Evolutionary conservation across 192 early-diverging fungal species (phyloP).

Genomic region (Coemansia aciculifera): DNA sequence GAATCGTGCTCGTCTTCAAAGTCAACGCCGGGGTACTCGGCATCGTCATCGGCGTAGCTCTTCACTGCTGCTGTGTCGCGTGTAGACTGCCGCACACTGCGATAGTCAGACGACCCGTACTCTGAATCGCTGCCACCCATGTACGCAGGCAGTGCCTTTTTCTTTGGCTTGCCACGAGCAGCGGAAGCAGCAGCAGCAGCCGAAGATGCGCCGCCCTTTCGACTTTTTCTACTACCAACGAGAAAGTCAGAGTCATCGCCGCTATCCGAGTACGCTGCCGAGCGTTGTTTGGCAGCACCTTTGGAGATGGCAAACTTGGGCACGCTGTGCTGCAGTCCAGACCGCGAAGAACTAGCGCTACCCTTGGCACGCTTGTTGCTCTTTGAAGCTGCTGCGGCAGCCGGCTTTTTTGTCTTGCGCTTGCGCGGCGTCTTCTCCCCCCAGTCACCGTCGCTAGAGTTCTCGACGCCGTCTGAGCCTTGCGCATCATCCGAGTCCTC

Average conservation of each 20-base stretch:
- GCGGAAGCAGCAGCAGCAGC: neutral
- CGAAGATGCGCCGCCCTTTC: constrained; percentile 24
- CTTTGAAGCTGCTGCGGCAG: constrained; percentile 13
- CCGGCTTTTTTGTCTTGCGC: constrained; percentile 48
- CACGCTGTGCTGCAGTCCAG: constrained; percentile 8
- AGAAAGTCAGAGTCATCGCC: constrained; percentile 47
- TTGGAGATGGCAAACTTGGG: constrained; percentile 11
- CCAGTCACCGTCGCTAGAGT: constrained; percentile 56
- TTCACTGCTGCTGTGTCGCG: constrained; percentile 38
- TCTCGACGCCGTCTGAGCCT: constrained; percentile 32
- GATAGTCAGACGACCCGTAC: constrained; percentile 50
- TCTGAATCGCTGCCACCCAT: constrained; percentile 53
- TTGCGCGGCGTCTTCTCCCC: constrained; percentile 45
- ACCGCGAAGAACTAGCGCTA: neutral
- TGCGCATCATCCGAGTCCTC: constrained; percentile 51
- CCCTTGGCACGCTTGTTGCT: constrained; percentile 49
- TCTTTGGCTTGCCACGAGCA: constrained; percentile 32
- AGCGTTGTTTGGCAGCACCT: constrained; percentile 17
- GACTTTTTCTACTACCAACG: constrained; percentile 23
- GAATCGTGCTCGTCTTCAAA: constrained; percentile 43
- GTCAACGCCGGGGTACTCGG: constrained; percentile 44
- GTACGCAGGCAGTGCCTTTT: constrained; percentile 36
- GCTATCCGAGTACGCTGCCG: constrained; percentile 38
- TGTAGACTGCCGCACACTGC: constrained; percentile 43
- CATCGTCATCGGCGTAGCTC: constrained; percentile 54